These are phyloP conservation scores for Ilyonectria mors-panacis DNA, from an alignment of 2,329 filamentous ascomycete genomes.

Conservation along the genomic window DNA sequence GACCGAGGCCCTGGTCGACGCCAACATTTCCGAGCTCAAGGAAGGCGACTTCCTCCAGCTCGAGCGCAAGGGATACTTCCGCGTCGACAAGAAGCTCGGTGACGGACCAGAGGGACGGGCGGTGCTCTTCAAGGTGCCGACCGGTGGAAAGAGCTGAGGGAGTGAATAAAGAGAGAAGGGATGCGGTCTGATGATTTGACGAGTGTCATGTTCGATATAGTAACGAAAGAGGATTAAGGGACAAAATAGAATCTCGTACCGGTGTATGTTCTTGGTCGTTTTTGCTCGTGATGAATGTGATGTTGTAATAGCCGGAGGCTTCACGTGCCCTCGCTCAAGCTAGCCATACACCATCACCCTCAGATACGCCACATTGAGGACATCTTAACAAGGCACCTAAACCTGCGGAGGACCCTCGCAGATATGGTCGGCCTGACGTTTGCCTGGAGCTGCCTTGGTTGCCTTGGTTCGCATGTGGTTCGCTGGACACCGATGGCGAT, in stretches of 20 bases:
- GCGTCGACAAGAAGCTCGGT: conserved; percentile 78
- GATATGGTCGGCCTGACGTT: too few species aligned
- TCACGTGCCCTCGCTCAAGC: too few species aligned
- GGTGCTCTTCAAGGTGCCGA: conserved; percentile 72
- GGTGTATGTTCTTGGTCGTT: not conserved
- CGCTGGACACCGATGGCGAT: too few species aligned
- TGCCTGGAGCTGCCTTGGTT: not conserved
- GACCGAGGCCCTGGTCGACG: conserved; percentile 83
- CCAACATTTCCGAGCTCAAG: conserved; percentile 83
- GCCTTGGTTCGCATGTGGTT: too few species aligned
- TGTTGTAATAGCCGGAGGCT: too few species aligned
- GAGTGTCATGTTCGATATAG: conserved; percentile 38
- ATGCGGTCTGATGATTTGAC: conserved; percentile 34
- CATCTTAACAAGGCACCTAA: too few species aligned
- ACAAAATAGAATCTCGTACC: conserved; percentile 26
- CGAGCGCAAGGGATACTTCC: conserved; percentile 92
- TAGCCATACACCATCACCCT: too few species aligned
- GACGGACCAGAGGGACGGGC: conserved; percentile 68
- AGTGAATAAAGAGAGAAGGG: conserved; percentile 13
- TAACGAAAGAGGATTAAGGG: conserved; percentile 34
- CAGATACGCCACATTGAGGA: too few species aligned
- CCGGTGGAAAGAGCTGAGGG: conserved; percentile 57
- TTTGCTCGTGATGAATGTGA: not conserved
- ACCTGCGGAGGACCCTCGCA: too few species aligned
- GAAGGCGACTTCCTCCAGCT: conserved; percentile 95